Evolutionary conservation across 176 grass and related monocot species (phyloP).

Genomic region (Triticum monococcum): DNA sequence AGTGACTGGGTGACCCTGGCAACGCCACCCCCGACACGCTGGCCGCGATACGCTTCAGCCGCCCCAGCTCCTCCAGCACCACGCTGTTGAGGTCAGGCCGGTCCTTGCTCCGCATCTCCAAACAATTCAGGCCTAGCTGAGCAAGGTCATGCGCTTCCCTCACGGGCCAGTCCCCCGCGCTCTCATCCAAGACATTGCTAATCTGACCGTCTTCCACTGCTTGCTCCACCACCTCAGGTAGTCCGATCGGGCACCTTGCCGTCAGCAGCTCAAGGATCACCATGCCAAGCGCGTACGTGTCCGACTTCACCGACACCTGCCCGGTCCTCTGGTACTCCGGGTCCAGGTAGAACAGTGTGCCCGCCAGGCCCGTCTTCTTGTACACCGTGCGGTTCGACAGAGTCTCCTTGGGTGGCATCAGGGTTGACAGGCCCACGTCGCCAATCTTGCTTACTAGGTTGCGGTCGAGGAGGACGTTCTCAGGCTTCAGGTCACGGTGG

Average conservation of each 20-base stretch:
- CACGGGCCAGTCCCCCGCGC: slow-evolving; percentile 61
- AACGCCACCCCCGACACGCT: not conserved
- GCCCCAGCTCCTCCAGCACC: slow-evolving; percentile 51
- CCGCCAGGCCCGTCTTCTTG: slow-evolving; percentile 70
- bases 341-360: slow-evolving; percentile 93
- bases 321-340: slow-evolving; percentile 91
- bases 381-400: slow-evolving; percentile 33
- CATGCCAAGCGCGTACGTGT: slow-evolving; percentile 73
- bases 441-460: slow-evolving; percentile 86
- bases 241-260: slow-evolving; percentile 50
- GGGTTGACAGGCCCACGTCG: slow-evolving; percentile 73
- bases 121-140: slow-evolving; percentile 56
- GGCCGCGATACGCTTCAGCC: slow-evolving; percentile 48
- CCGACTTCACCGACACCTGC: slow-evolving; percentile 62
- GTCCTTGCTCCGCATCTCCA: slow-evolving; percentile 70
- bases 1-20: slow-evolving; percentile 52
- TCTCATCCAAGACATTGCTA: slow-evolving; percentile 42
- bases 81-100: slow-evolving; percentile 53
- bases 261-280: slow-evolving; percentile 79
- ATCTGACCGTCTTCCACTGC: slow-evolving; percentile 43
- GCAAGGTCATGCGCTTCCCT: slow-evolving; percentile 53
- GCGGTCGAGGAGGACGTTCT: slow-evolving; percentile 71
- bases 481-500: slow-evolving; percentile 92
- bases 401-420: slow-evolving; percentile 43
- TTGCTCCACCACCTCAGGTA: not conserved